Evolutionary conservation across 139 green algal genomes (phyloP).

Genomic region (Trebouxia sp.): DNA sequence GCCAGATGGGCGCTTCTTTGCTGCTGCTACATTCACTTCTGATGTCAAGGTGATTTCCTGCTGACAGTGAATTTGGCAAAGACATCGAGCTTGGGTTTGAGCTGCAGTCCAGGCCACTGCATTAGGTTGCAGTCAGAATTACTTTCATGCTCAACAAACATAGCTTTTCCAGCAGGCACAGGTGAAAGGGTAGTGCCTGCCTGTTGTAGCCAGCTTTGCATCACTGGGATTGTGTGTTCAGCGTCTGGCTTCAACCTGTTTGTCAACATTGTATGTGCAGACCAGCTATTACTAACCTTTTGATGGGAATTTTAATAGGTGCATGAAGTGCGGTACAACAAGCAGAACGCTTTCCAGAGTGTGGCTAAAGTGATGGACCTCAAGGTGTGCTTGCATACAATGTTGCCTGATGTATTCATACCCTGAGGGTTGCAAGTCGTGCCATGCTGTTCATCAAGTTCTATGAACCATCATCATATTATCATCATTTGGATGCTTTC

Average conservation of each 20-base stretch:
- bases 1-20: slow-evolving; percentile 46
- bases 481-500: too few species aligned
- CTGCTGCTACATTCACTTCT: slow-evolving; percentile 51
- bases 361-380: slow-evolving; percentile 48
- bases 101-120: too few species aligned
- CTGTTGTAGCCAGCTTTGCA: too few species aligned
- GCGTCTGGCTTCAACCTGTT: too few species aligned
- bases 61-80: neutral
- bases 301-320: too few species aligned
- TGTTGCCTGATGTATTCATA: neutral
- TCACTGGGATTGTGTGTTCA: too few species aligned
- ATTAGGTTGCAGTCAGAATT: neutral
- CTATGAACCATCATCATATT: too few species aligned
- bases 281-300: too few species aligned
- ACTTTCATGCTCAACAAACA: neutral
- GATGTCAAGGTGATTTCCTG: slow-evolving; percentile 46
- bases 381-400: slow-evolving; percentile 21
- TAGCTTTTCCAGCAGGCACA: too few species aligned
- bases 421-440: neutral
- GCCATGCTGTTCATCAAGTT: too few species aligned
- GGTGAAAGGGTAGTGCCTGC: too few species aligned
- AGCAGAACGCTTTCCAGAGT: slow-evolving; percentile 30
- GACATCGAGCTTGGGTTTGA: neutral
- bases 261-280: neutral
- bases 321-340: slow-evolving; percentile 44